These are phyloP conservation scores for Musa schizocarpa DNA, from an alignment of 176 grass and related monocot species.

Conservation along the genomic window DNA sequence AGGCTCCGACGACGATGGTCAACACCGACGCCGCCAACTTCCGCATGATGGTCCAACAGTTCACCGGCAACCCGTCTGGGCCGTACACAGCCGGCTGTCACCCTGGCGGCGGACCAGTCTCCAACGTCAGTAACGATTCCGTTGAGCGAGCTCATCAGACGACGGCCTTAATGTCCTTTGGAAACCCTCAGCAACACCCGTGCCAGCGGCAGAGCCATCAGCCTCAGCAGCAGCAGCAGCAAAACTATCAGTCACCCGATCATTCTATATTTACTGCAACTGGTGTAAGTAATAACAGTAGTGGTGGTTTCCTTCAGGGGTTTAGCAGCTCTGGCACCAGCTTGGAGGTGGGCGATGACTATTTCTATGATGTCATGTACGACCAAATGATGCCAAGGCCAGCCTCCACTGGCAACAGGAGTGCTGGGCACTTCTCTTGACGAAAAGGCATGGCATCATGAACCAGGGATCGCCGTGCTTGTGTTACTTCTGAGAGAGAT, in stretches of 20 bases:
- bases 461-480: neutral
- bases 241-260: neutral
- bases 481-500: neutral
- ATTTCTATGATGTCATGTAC: constrained; percentile 10
- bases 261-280: neutral
- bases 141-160: neutral
- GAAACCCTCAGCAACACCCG: neutral
- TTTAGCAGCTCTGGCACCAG: neutral
- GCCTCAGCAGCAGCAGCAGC: neutral
- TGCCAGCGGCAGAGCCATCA: neutral
- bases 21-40: constrained; percentile 97
- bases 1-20: constrained; percentile 69
- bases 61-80: constrained; percentile 42
- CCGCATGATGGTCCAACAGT: constrained; percentile 96
- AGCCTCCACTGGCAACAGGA: constrained; percentile 6
- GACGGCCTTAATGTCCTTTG: neutral
- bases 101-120: neutral
- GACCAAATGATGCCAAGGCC: constrained; percentile 9
- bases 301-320: constrained; percentile 1
- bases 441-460: neutral
- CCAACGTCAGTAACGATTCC: neutral
- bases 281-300: neutral
- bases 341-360: neutral
- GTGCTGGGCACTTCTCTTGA: constrained; percentile 1
- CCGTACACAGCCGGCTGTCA: neutral